Conservation (phyloP, 176 grass and related monocot genomes). For the Aechmea fasciata region DNA sequence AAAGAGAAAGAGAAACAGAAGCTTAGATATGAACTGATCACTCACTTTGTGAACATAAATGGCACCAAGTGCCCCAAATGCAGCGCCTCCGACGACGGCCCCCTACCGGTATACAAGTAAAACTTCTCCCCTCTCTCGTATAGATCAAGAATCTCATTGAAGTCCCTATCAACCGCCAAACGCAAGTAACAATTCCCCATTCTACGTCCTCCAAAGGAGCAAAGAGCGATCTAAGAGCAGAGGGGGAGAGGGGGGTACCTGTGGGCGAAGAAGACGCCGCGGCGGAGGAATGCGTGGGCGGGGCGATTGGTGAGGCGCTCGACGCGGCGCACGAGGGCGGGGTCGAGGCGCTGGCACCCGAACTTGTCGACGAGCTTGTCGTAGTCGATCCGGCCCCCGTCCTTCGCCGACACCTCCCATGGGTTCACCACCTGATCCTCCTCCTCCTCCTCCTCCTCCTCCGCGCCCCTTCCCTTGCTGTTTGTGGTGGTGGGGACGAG, state of each 20-base stretch:
- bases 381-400: constrained; percentile 73
- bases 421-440: constrained; percentile 83
- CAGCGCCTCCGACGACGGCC: constrained; percentile 78
- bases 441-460: not conserved
- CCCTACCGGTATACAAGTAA: constrained; percentile 89
- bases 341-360: constrained; percentile 70
- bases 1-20: not conserved
- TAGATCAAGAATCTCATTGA: constrained; percentile 59
- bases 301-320: constrained; percentile 39
- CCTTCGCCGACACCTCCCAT: constrained; percentile 86
- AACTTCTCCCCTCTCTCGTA: constrained; percentile 74
- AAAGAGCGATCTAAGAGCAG: not conserved
- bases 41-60: constrained; percentile 99
- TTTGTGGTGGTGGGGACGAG: too few species aligned
- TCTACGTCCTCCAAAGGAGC: not conserved
- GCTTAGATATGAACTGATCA: too few species aligned
- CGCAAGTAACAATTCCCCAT: not conserved
- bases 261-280: constrained; percentile 92
- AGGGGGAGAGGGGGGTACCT: constrained; percentile 14
- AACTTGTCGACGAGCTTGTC: constrained; percentile 94
- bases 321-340: constrained; percentile 38
- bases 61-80: constrained; percentile 88
- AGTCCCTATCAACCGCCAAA: constrained; percentile 40
- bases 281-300: constrained; percentile 68
- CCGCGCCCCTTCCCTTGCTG: too few species aligned